Evolutionary conservation across 139 green algal genomes (phyloP).

Genomic region (Chlorella vulgaris): DNA sequence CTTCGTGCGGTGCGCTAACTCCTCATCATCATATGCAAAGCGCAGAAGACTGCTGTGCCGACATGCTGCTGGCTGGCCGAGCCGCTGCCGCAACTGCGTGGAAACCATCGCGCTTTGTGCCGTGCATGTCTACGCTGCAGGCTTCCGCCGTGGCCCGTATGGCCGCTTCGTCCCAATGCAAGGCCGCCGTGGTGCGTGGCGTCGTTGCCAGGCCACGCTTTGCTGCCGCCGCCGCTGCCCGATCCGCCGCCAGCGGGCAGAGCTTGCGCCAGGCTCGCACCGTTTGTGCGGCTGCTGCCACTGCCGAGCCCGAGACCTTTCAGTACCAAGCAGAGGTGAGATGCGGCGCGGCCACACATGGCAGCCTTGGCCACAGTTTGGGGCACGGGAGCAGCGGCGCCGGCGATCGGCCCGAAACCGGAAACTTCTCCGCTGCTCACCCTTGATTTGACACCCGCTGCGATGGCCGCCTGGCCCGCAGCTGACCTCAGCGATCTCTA

Average conservation of each 20-base stretch:
- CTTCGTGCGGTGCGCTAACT: neutral
- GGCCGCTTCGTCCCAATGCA: neutral
- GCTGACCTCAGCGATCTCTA: too few relatives aligned
- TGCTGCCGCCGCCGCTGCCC: neutral
- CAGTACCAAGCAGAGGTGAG: slow-evolving; percentile 59
- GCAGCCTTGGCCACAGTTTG: too few relatives aligned
- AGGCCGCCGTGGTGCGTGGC: neutral
- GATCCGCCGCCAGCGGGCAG: neutral
- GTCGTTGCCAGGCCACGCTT: too few relatives aligned
- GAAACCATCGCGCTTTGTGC: too few relatives aligned
- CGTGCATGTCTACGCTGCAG: neutral
- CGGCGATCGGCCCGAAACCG: neutral
- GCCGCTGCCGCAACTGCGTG: too few relatives aligned
- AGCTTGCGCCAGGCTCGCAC: neutral
- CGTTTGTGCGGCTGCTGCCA: slow-evolving; percentile 13
- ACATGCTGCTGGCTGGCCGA: too few relatives aligned
- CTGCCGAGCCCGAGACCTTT: slow-evolving; percentile 47
- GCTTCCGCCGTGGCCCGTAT: neutral
- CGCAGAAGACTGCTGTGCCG: neutral
- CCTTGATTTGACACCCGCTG: neutral
- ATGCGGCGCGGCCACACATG: neutral
- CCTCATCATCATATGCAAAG: neutral
- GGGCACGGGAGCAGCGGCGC: neutral
- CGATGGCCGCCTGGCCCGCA: neutral
- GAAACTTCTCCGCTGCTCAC: neutral